A percentile compares a stretch with the other conserved stretches of the same genome.
Conservation (phyloP, 2,329 filamentous ascomycete species). For the Ophiognomonia clavigignenti-juglandacearum region DNA sequence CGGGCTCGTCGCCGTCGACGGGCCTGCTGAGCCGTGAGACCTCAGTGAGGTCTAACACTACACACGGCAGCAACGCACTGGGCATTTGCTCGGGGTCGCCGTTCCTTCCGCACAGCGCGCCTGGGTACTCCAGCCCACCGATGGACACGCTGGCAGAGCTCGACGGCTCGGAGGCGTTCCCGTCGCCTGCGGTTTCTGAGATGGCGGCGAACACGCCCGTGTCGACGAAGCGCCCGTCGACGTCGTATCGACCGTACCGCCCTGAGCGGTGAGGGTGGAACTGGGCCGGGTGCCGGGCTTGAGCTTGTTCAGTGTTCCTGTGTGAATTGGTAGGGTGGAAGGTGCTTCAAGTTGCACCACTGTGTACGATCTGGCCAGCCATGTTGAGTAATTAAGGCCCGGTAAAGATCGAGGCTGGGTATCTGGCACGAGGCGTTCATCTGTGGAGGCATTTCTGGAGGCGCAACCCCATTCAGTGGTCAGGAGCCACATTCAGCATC, state of each 20-base stretch:
- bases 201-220: not conserved
- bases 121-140: not conserved
- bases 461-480: too few species aligned
- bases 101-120: not conserved
- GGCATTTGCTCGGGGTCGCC: not conserved
- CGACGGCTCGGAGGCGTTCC: slow-evolving; percentile 1
- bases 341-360: too few species aligned
- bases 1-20: not conserved
- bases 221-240: not conserved
- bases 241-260: slow-evolving; percentile 7
- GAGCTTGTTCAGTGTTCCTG: too few species aligned
- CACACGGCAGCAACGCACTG: not conserved
- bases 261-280: slow-evolving; percentile 1
- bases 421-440: too few species aligned
- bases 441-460: too few species aligned
- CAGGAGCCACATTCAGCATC: too few species aligned
- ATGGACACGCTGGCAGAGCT: slow-evolving; percentile 4
- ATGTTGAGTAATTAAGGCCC: too few species aligned
- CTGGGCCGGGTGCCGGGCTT: too few species aligned
- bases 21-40: not conserved
- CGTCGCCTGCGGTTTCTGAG: slow-evolving; percentile 2
- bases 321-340: too few species aligned
- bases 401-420: too few species aligned
- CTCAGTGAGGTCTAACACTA: slow-evolving; percentile 4
- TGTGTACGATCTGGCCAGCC: too few species aligned